Percentiles rank a stretch among this genome's conserved stretches.
Conservation (phyloP, 306 rosid species). For the Canavalia gladiata region DNA sequence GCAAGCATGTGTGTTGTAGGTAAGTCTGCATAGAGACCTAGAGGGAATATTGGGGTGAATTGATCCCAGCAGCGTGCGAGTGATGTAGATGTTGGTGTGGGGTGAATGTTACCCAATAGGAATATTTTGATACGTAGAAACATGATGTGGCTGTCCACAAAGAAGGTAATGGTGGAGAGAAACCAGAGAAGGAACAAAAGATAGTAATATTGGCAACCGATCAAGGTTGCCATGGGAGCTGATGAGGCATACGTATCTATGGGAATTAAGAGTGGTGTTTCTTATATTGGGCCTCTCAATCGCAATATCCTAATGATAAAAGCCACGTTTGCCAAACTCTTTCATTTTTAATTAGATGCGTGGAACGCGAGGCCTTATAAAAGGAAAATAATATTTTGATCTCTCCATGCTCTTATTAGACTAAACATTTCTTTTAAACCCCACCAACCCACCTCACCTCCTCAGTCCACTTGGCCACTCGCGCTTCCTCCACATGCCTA, state of each 20-base stretch:
- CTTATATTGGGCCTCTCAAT: slow-evolving; percentile 32
- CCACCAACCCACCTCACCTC: not conserved
- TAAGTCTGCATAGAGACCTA: slow-evolving; percentile 36
- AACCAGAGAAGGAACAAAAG: slow-evolving; percentile 54
- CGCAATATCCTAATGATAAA: not conserved
- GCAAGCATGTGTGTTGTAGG: slow-evolving; percentile 47
- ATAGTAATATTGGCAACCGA: slow-evolving; percentile 57
- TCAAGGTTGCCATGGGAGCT: slow-evolving; percentile 49
- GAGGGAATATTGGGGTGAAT: slow-evolving; percentile 39
- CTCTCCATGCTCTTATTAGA: too few species aligned
- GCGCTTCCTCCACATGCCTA: too few species aligned
- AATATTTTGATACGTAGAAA: slow-evolving; percentile 26
- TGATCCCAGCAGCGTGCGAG: slow-evolving; percentile 45
- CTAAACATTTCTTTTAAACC: too few species aligned
- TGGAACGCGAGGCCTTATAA: slow-evolving; percentile 45
- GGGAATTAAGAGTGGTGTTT: not conserved
- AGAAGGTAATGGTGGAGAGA: slow-evolving; percentile 44
- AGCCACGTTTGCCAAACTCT: not conserved
- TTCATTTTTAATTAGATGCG: slow-evolving; percentile 43
- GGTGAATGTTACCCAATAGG: slow-evolving; percentile 1
- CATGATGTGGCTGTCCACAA: slow-evolving; percentile 34
- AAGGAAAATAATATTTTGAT: not conserved
- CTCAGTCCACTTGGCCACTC: not conserved
- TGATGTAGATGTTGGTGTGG: slow-evolving; percentile 28
- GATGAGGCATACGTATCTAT: slow-evolving; percentile 12